Base-by-base conservation (phyloP, 2,329 filamentous ascomycete genomes). In the Fusarium veterinarium region DNA sequence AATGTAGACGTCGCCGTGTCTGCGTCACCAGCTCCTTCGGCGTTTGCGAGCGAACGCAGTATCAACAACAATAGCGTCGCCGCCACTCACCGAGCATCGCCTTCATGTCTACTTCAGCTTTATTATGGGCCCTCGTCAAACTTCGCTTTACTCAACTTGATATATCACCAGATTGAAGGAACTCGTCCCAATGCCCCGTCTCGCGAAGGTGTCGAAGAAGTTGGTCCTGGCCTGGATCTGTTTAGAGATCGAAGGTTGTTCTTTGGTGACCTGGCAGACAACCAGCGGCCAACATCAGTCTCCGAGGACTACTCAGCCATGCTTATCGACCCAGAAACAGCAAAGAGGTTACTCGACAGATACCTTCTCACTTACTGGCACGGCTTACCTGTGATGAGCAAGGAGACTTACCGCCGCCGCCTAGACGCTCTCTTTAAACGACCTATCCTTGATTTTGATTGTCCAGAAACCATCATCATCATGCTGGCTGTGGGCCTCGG, bases 81-180 rank as follows among this genome's bases (percentile, higher is more conserved):
- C 5, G 84, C 84, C 23, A 85, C 83, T 11, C 84, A 86, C 68
- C 81, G 82, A 74, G 79, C 83, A 30, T 84, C 83, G 3, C 81
- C 84, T 5, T 84, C 83, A 23, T 83, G 83, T 63, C 76, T 80
- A 44, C 79, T 85, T 17, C 83, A 85, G 67, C 76, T 86, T 1
- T 86, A 85, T 70, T 86, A 86, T 75, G 84, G 84, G 0, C 82
- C 84, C 1, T 84, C 84, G 0, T 85, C 84, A 2, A 84, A 85
- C 67, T 86, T 86, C 44, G 80, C 83, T 1, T 79, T 86, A 3
- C 81, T 80, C 51, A 74, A 80, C 31, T 77, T 75, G 3, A 79
- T 80, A 25, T 78, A 80, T 41, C 76, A 79, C 45, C 78, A 80
- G 59, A 78, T 80, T 31, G 76, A 78, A 28, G 78, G 78, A 10